Percentiles rank a stretch among this genome's conserved stretches.
phyloP scores from a whole-genome alignment of 2,329 filamentous ascomycete genomes.

The Leptographium procerum region DNA sequence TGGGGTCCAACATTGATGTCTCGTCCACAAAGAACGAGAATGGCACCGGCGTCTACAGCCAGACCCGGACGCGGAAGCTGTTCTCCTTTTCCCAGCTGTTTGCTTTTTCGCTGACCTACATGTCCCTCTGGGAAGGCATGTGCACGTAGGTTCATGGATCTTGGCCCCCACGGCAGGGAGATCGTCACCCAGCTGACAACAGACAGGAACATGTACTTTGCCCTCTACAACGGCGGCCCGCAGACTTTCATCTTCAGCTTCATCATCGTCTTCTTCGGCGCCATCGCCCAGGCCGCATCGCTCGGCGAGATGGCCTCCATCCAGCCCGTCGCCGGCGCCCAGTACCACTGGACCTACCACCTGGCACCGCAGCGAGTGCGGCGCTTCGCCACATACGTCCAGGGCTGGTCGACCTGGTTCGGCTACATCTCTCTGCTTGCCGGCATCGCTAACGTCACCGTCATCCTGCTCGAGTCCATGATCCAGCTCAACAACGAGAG shows the following conservation, averaged over 20 bases:
- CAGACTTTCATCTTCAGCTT: conserved; percentile 20
- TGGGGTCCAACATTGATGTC: neutral
- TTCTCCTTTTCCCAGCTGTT: conserved; percentile 10
- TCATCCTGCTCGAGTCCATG: conserved; percentile 19
- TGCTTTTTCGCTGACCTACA: conserved; percentile 7
- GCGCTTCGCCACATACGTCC: conserved; percentile 8
- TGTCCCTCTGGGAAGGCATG: conserved; percentile 8
- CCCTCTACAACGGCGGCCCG: conserved; percentile 23
- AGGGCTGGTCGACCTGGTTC: conserved; percentile 29
- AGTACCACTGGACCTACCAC: conserved; percentile 28
- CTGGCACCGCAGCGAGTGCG: neutral
- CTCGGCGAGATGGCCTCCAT: conserved; percentile 29
- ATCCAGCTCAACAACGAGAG: conserved; percentile 6
- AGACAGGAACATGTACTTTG: conserved; percentile 12
- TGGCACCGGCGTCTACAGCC: conserved; percentile 2
- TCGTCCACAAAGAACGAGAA: neutral
- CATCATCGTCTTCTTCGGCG: conserved; percentile 18
- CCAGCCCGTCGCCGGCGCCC: conserved; percentile 27
- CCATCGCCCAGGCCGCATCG: conserved; percentile 21
- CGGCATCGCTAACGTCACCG: conserved; percentile 22
- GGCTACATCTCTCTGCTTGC: conserved; percentile 25
- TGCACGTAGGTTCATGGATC: conserved; percentile 2
- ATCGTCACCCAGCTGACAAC: no score
- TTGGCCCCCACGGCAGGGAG: no score
- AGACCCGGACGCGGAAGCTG: conserved; percentile 7